Base-by-base conservation (phyloP, 2,329 filamentous ascomycete species). In the Aspergillus awamori region DNA sequence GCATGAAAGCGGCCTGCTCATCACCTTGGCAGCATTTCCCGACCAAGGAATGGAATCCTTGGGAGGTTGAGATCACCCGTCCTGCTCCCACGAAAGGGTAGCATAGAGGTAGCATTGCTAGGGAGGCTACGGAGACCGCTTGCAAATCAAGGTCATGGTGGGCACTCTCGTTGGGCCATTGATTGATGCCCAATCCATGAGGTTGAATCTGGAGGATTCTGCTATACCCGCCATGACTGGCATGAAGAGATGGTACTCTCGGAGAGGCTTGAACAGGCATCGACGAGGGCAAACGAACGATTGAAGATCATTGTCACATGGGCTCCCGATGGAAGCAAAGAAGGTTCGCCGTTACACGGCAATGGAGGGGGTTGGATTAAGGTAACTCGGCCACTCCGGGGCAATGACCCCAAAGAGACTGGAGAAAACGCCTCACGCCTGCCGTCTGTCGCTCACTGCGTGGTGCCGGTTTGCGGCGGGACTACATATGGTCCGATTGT, bases 401-500 rank as follows among this genome's bases (percentile, higher is more conserved):
- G 26, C 47, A 51, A 30, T 17, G 28, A n/a, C 47, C 47, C 15
- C 13, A 51, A 56, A 54, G 47, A 53, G 28, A 45, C 20, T 26
- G 45, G 26, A 8, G 7, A 13, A 49, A 55, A 56, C 56, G 55
- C 53, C 51, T 53, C 45, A 48, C 10, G 13, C 26, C 20, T 24
- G 17, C 30, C 41, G 30, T 36, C 13, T n/a, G 36, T 15, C 26
- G n/a, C 17, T 33, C n/a, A 22, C 58, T 20, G 47, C 39, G 28
- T 17, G 24, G 5, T 17, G 15, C 17, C 26, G 36, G 39, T 43
- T 41, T 28, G 38, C 57, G 38, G 39, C 17, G 15, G 3, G 30
- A 24, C n/a, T 28, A 38, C 36, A 63, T 60, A 43, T 47, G 43
- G 45, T 39, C 59, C 54, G 51, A 33, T 43, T 59, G 63, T 65